These are phyloP conservation scores for Myxozyma geophila DNA, from an alignment of 805 yeast species.

Conservation along the genomic window DNA sequence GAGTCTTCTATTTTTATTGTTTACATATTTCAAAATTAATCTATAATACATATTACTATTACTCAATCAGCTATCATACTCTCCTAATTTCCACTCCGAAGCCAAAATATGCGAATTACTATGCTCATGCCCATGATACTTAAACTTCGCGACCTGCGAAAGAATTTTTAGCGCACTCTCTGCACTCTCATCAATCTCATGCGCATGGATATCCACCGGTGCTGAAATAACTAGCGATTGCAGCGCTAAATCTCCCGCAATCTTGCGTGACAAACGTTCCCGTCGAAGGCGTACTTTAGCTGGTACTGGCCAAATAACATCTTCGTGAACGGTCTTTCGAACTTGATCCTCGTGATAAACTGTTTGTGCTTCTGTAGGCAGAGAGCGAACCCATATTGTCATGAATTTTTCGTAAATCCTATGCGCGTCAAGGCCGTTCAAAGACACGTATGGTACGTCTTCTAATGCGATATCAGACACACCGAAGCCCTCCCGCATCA, in stretches of 20 bases:
- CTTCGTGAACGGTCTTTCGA: constrained; percentile 28
- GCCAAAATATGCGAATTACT: constrained; percentile 18
- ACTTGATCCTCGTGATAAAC: background rate
- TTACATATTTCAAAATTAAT: background rate
- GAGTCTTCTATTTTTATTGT: background rate
- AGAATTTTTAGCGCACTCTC: constrained; percentile 7
- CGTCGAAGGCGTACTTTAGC: constrained; percentile 37
- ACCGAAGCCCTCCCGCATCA: constrained; percentile 16
- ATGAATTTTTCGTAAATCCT: constrained; percentile 29
- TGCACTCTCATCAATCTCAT: background rate
- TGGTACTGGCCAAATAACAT: constrained; percentile 16
- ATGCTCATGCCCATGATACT: background rate
- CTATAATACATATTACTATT: background rate
- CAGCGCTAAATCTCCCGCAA: constrained; percentile 34
- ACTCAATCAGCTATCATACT: background rate
- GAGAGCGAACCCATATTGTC: constrained; percentile 40
- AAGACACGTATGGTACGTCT: constrained; percentile 1
- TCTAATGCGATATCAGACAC: constrained; percentile 14
- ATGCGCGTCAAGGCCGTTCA: constrained; percentile 16
- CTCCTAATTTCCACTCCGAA: constrained; percentile 7
- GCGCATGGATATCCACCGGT: background rate
- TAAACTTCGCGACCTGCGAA: constrained; percentile 11
- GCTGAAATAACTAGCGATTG: constrained; percentile 19
- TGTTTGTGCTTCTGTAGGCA: constrained; percentile 12
- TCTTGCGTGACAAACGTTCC: constrained; percentile 26